Conservation (phyloP, 1,284 basidiomycete species). For the Ganoderma meredithae region DNA sequence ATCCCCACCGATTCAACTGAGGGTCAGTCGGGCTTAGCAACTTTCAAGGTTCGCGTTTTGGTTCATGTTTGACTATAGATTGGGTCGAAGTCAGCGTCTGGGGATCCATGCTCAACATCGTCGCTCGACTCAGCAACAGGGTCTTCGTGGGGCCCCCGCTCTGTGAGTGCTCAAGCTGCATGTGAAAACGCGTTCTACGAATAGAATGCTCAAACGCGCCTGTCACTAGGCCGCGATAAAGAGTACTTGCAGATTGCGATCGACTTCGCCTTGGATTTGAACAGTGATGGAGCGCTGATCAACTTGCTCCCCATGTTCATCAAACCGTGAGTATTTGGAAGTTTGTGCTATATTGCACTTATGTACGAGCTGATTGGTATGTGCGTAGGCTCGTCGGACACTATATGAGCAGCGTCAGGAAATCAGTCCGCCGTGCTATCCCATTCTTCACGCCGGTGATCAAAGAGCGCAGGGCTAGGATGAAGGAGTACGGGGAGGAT, state of each 20-base stretch:
- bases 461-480: constrained; percentile 27
- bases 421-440: constrained; percentile 6
- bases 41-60: no score
- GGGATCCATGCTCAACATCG: constrained; percentile 46
- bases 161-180: constrained; percentile 37
- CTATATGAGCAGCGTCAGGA: constrained; percentile 8
- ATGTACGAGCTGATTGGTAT: neutral
- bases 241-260: constrained; percentile 27
- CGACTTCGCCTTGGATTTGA: constrained; percentile 23
- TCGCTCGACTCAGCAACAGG: constrained; percentile 53
- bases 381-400: constrained; percentile 1
- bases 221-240: constrained; percentile 20
- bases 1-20: constrained; percentile 25
- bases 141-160: constrained; percentile 53
- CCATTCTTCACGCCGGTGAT: constrained; percentile 30
- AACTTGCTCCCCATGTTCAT: constrained; percentile 16
- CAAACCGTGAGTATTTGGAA: constrained; percentile 7
- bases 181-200: neutral
- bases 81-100: constrained; percentile 19
- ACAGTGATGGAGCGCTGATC: constrained; percentile 19
- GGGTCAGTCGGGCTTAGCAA: neutral
- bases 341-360: no score
- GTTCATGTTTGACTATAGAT: constrained; percentile 1
- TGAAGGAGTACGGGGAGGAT: constrained; percentile 22
- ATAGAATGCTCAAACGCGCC: neutral